phyloP scores from a whole-genome alignment of 2,329 filamentous ascomycete species.

The Pseudogymnoascus verrucosus region DNA sequence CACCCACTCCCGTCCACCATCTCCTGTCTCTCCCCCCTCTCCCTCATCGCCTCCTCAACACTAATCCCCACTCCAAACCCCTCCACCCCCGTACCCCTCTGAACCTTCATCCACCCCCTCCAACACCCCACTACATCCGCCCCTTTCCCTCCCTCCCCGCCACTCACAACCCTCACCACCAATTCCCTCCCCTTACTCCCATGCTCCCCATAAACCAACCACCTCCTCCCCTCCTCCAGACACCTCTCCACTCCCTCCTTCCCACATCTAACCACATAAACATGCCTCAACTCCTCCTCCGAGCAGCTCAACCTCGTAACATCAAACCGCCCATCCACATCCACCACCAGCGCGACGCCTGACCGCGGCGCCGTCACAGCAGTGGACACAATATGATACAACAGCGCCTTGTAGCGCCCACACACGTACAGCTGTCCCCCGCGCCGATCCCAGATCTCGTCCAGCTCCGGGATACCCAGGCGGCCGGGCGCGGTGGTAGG shows the following conservation, averaged over 20 bases:
- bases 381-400: constrained; percentile 47
- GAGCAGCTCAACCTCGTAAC: constrained; percentile 26
- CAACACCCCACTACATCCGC: constrained; percentile 18
- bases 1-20: constrained; percentile 20
- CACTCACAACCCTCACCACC: constrained; percentile 22
- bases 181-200: constrained; percentile 23
- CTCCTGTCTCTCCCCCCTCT: constrained; percentile 17
- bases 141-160: constrained; percentile 18
- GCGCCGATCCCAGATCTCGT: constrained; percentile 37
- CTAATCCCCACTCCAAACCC: constrained; percentile 21
- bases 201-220: constrained; percentile 25
- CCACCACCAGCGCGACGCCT: constrained; percentile 41
- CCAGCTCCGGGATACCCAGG: constrained; percentile 34
- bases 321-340: constrained; percentile 49
- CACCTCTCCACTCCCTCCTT: too few species aligned
- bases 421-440: constrained; percentile 43
- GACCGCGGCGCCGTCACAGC: constrained; percentile 40
- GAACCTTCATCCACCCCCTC: constrained; percentile 27
- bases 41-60: constrained; percentile 25
- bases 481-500: not conserved
- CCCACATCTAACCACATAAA: constrained; percentile 23
- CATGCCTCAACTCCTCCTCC: constrained; percentile 19
- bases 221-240: constrained; percentile 22
- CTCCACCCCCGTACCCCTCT: constrained; percentile 16
- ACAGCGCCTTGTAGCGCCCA: constrained; percentile 45